Evolutionary conservation across 306 rosid species (phyloP), one percentile per base, ranked within the genome.

Genomic region (Bauhinia variegata): DNA sequence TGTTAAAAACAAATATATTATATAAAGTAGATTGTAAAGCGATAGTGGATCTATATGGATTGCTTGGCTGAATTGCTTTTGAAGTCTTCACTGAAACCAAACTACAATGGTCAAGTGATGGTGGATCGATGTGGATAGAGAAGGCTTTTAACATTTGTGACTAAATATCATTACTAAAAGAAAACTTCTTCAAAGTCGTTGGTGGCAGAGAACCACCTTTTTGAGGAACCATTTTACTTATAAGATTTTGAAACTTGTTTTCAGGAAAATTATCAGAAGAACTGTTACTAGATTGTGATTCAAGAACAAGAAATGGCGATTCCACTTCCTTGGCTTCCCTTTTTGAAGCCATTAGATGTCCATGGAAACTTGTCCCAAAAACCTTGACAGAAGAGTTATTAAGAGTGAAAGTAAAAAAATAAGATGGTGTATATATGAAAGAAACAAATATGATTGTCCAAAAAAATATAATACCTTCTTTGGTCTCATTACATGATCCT

Each of bases 271-370:
- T 14, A 15, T 78, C 74, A 48, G 59, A 50, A 2, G 54, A 14
- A 36, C 42, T 15, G 12, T 55, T 55, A 62, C 61, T 78, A 7
- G 57, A 52, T 1, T 77, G 74, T 10, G 80, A 83, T 39, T 79
- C 84, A 48, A 83, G 68, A 74, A 72, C 65, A 70, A 79, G 58
- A 65, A 83, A 83, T 33, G 82, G 63, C 0, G 87, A 79, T 5
- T 84, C 80, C 12, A 55, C 68, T 73, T 79, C 87, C 42, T 38
- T 42, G 18, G 87, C 87, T 8, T 66, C 82, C 59, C 60, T 79
- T 71, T 69, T 83, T 61, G 87, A 82, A 2, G 77, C 75, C 55
- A 79, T 52, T 33, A 79, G 71, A 48, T 79, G 82, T 44, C 87
- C 87, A 53, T n/a, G n/a, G n/a, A n/a, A n/a, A n/a, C n/a, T n/a